Evolutionary conservation across 2,329 filamentous ascomycete species (phyloP).

Genomic region (Aureobasidium sp.): DNA sequence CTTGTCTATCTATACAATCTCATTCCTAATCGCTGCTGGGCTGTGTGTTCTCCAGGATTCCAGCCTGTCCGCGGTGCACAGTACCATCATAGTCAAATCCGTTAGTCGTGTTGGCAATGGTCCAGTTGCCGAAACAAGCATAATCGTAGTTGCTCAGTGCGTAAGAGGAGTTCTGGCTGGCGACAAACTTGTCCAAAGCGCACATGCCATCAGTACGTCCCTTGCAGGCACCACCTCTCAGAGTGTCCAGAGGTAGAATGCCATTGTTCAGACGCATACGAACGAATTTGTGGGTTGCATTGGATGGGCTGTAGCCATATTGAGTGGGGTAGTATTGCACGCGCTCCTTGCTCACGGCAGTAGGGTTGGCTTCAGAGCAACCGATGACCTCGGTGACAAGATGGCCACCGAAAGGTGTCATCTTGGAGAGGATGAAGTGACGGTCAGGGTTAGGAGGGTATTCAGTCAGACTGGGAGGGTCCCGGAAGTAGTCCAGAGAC

Average conservation of each 20-base stretch:
- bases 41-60: not conserved
- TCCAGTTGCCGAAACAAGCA: constrained; percentile 45
- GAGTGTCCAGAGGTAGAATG: constrained; percentile 41
- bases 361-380: constrained; percentile 38
- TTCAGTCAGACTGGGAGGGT: constrained; percentile 37
- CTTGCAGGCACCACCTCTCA: constrained; percentile 41
- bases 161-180: constrained; percentile 35
- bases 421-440: constrained; percentile 43
- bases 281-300: constrained; percentile 41
- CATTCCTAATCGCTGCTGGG: not conserved
- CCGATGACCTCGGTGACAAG: constrained; percentile 52
- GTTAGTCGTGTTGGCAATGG: constrained; percentile 32
- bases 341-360: constrained; percentile 33
- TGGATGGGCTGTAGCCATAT: constrained; percentile 40
- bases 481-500: constrained; percentile 49
- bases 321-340: constrained; percentile 38
- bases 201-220: constrained; percentile 42
- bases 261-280: constrained; percentile 46
- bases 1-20: not conserved
- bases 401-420: constrained; percentile 50
- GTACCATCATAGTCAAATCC: constrained; percentile 41
- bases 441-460: constrained; percentile 40
- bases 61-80: constrained; percentile 19
- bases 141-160: constrained; percentile 41
- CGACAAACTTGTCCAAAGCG: constrained; percentile 35